Evolutionary conservation across 1,139 yeast genomes (phyloP).

Genomic region (Tardiomyces blankii): DNA sequence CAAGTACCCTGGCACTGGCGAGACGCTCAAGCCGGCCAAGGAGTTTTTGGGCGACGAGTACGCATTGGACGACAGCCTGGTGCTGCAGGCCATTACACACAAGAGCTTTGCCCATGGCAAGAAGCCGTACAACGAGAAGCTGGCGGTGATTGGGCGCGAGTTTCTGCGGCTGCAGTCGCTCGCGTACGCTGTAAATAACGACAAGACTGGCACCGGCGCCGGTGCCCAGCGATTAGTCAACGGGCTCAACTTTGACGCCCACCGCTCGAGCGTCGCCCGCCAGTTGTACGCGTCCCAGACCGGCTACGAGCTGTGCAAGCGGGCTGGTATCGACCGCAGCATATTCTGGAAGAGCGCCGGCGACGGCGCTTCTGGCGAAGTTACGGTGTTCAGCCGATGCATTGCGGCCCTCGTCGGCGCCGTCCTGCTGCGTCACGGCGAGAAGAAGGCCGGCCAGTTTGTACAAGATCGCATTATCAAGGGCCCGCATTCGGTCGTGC

Average conservation of each 20-base stretch:
- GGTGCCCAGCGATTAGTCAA: conserved; percentile 24
- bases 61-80: conserved; percentile 31
- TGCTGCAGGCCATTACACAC: conserved; percentile 77
- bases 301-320: conserved; percentile 34
- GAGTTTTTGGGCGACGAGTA: conserved; percentile 41
- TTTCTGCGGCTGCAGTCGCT: conserved; percentile 51
- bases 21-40: conserved; percentile 39
- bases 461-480: conserved; percentile 20
- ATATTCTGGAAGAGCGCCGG: conserved; percentile 62
- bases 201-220: conserved; percentile 29
- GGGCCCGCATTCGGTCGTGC: conserved; percentile 17
- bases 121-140: conserved; percentile 79
- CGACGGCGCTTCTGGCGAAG: conserved; percentile 25
- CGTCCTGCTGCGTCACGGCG: conserved; percentile 58
- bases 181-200: conserved; percentile 35
- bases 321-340: conserved; percentile 26
- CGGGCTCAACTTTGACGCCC: conserved; percentile 46
- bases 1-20: conserved; percentile 43
- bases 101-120: conserved; percentile 89
- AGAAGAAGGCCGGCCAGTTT: conserved; percentile 24
- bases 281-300: conserved; percentile 21
- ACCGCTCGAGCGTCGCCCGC: conserved; percentile 17
- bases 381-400: conserved; percentile 54
- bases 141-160: conserved; percentile 69
- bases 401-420: conserved; percentile 76